Conservation (phyloP, 768 basidiomycete species). For the Exidia glandulosa region DNA sequence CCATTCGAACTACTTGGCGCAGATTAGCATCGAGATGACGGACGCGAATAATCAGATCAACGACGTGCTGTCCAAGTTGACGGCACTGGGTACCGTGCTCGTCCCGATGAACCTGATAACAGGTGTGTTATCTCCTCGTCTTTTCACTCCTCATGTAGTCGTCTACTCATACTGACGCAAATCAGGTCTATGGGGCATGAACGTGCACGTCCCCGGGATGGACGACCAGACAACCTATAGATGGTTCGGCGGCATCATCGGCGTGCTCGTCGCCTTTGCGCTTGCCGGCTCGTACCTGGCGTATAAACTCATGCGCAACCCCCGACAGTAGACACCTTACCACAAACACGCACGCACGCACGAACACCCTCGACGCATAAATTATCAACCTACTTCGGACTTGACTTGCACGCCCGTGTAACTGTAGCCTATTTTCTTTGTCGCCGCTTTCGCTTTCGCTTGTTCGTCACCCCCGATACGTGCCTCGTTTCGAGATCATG, state of each 20-base stretch:
- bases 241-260: constrained; percentile 89
- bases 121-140: too few species aligned
- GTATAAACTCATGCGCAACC: constrained; percentile 61
- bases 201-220: constrained; percentile 91
- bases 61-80: constrained; percentile 93
- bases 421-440: too few species aligned
- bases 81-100: constrained; percentile 93
- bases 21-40: constrained; percentile 99
- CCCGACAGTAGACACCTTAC: too few species aligned
- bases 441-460: too few species aligned
- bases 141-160: too few species aligned
- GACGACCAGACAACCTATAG: constrained; percentile 43
- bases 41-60: constrained; percentile 99
- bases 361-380: too few species aligned
- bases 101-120: constrained; percentile 97
- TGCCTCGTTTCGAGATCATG: too few species aligned
- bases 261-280: constrained; percentile 68
- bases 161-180: too few species aligned
- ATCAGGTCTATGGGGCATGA: constrained; percentile 99
- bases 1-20: constrained; percentile 97
- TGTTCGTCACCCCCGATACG: too few species aligned
- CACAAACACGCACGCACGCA: too few species aligned
- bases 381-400: too few species aligned
- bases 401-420: too few species aligned
- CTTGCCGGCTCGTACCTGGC: constrained; percentile 69